Base-by-base conservation (phyloP, 139 green algal species). In the Chlorella sorokiniana region DNA sequence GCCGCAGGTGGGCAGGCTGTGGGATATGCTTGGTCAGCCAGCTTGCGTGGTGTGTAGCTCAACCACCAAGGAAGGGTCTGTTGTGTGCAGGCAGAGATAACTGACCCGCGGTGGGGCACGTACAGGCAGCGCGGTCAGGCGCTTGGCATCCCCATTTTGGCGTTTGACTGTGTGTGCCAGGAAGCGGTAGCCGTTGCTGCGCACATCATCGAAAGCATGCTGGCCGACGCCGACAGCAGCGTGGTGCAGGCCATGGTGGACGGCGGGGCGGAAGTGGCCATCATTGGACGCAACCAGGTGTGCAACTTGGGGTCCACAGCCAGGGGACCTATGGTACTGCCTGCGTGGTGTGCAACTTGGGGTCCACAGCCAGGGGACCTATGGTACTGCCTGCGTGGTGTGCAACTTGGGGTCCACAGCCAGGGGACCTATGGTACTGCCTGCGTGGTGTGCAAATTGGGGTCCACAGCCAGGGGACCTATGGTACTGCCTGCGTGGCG, bases 231-330 rank as follows among this genome's bases (percentile, higher is more conserved):
- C 20, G 83, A 85, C 1, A 14, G 44, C 1, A 68, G 42, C 4
- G 63, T 95, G 18, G 37, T 94, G 54, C 35, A 87, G 41, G 72
- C 81, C 0, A 68, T 95, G 72, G 25, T 40, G 9, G 44, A 81
- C 18, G 41, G 64, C 7, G 77, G 88, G 4, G 87, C 86, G 23
- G 85, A 86, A 18, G 71, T 96, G 44, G 93, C 89, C 25, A 92
- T 96, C 78, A 96, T 96, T 63, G 91, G 86, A 7, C 63, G 33
- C 11, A 45, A 64, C 7, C 89, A 95, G 83, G 72, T 68, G 37
- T 3, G 37, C 8, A 5, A 10, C 23, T 22, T 2, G 65, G 35
- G n/a, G n/a, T n/a, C n/a, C n/a, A n/a, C n/a, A 63, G 54, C 10
- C 3, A 51, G 65, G 65, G 65, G 27, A 31, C 11, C 27, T 40